Conservation (phyloP, 1,284 basidiomycete species). For the Exobasidium cylindrosporum region DNA sequence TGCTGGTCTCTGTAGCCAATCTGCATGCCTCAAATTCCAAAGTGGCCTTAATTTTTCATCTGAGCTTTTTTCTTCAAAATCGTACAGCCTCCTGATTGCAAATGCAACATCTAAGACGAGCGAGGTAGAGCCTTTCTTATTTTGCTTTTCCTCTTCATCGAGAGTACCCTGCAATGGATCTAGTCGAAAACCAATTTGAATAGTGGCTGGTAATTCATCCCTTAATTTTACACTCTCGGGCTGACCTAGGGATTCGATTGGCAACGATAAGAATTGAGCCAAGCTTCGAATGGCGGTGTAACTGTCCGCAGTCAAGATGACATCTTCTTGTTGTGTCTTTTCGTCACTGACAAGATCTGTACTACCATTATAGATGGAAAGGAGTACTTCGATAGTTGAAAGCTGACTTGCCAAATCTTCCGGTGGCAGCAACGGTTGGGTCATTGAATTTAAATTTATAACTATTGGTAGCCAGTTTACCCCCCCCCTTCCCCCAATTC, state of each 20-base stretch:
- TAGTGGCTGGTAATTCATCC: neutral
- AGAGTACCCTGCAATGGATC: constrained; percentile 7
- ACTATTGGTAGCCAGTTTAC: too few species aligned
- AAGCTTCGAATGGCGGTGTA: neutral
- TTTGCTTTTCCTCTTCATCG: constrained; percentile 11
- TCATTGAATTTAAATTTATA: too few species aligned
- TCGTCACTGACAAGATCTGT: neutral
- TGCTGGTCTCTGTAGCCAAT: neutral
- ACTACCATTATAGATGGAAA: neutral
- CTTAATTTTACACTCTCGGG: neutral
- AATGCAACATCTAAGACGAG: constrained; percentile 5
- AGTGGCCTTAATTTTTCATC: neutral
- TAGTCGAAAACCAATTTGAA: neutral
- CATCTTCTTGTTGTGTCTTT: constrained; percentile 3
- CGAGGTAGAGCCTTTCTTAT: constrained; percentile 19
- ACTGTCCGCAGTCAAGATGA: neutral
- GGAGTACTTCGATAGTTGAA: neutral
- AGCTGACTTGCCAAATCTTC: neutral
- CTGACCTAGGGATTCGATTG: neutral
- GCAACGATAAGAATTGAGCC: neutral
- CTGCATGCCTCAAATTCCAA: neutral
- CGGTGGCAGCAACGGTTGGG: neutral
- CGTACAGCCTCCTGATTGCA: neutral
- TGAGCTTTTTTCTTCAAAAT: neutral
- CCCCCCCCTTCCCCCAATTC: too few species aligned